Evolutionary conservation across 2,329 filamentous ascomycete species (phyloP).

Genomic region (Penicillium verrucosum): DNA sequence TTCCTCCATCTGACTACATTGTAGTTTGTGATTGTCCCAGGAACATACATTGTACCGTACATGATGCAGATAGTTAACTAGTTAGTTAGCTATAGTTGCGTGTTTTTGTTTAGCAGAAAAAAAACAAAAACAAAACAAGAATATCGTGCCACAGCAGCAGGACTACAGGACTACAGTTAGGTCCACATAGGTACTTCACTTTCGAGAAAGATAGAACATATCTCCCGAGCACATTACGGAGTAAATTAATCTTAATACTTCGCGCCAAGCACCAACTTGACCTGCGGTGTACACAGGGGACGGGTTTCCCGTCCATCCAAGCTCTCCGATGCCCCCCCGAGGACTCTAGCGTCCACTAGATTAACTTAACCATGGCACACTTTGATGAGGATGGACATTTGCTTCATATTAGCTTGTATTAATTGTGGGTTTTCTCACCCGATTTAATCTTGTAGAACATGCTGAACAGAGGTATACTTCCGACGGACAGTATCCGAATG

Average conservation of each 20-base stretch:
- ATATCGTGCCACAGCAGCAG: neutral
- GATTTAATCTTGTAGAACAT: neutral
- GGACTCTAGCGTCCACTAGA: constrained; percentile 23
- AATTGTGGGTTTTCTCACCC: constrained; percentile 6
- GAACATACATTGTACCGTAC: neutral
- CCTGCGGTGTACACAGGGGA: constrained; percentile 20
- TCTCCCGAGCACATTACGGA: neutral
- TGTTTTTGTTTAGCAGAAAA: neutral
- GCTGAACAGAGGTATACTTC: neutral
- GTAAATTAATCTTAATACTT: neutral
- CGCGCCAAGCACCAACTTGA: constrained; percentile 6
- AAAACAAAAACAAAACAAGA: neutral
- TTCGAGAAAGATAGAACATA: neutral
- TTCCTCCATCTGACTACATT: neutral
- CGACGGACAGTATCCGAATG: constrained; percentile 2
- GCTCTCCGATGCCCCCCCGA: constrained; percentile 14
- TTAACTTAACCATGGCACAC: constrained; percentile 22
- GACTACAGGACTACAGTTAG: neutral
- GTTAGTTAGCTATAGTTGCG: neutral
- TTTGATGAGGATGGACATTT: constrained; percentile 25
- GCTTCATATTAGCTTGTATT: constrained; percentile 7
- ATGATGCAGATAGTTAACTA: neutral
- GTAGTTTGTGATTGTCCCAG: neutral
- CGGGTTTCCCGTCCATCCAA: constrained; percentile 17
- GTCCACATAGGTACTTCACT: neutral